Base-by-base conservation (phyloP, 139 green algal species). In the Coelastrella sp. region DNA sequence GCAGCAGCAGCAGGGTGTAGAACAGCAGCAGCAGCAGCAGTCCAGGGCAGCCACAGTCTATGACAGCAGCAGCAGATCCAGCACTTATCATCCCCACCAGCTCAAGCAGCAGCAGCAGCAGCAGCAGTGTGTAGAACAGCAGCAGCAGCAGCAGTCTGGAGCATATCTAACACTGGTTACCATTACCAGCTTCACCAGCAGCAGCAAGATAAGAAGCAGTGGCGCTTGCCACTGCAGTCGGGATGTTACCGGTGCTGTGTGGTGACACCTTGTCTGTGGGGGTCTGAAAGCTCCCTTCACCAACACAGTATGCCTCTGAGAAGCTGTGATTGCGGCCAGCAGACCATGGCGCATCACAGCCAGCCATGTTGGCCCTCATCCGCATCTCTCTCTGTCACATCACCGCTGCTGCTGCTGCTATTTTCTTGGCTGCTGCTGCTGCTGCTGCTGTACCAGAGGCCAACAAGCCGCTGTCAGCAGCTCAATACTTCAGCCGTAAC, bases 401-500 rank as follows among this genome's bases (percentile, higher is more conserved):
- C 9, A 25, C 25, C 24, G 25, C 74, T 78, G 70, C 74, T 81
- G 24, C 25, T 73, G 35, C 25, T 73, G 58, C 58, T 20, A n/a
- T n/a, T n/a, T n/a, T n/a, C n/a, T n/a, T n/a, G n/a, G 11, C 19
- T 73, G 79, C 79, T 85, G 79, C 8, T 58, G 57, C 35, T 35
- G 17, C 59, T 78, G n/a, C 11, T 15, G 14, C 24, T 58, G 22
- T 20, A 4, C 10, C 84, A 89, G 85, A 63, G n/a, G n/a, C 15
- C 12, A 57, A 72, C n/a, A 56, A 22, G 57, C 85, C 73, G 8
- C 58, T 89, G 10, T 57, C 85, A 24, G 56, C 57, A 1, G 24
- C 24, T 11, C 75, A 80, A 15, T 90, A 86, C 76, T 72, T 86
- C 76, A 58, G 76, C 63, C 56, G 24, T 11, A 75, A 86, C 10